phyloP scores from a whole-genome alignment of 2,329 filamentous ascomycete genomes.

The Colletotrichum sp. region DNA sequence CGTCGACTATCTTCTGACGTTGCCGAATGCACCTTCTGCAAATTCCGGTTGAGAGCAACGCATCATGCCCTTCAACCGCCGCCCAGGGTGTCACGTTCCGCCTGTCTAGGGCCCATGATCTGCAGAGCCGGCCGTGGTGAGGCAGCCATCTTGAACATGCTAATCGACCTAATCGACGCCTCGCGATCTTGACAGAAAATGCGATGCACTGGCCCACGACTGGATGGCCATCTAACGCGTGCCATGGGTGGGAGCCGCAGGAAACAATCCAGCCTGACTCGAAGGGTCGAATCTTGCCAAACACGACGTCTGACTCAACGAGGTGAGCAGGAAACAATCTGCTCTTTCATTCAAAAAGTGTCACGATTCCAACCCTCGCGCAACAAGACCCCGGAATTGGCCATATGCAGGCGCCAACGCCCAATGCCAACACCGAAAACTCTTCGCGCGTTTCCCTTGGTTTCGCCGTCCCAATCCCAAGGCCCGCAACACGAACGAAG shows the following conservation, averaged over 20 bases:
- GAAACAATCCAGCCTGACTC: not conserved
- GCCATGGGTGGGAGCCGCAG: not conserved
- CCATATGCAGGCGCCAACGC: not conserved
- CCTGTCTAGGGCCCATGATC: not conserved
- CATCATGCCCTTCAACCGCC: not conserved
- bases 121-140: not conserved
- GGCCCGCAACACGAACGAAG: not conserved
- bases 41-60: not conserved
- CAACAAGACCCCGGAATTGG: not conserved
- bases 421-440: not conserved
- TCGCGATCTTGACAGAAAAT: conserved; percentile 1
- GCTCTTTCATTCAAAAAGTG: not conserved
- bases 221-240: not conserved
- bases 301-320: not conserved
- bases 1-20: not conserved
- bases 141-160: not conserved
- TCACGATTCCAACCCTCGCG: not conserved
- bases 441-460: not conserved
- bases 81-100: conserved; percentile 1
- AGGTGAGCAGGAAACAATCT: not conserved
- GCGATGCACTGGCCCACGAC: not conserved
- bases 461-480: not conserved
- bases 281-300: not conserved
- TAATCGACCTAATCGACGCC: not conserved
- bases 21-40: not conserved